Evolutionary conservation across 768 basidiomycete genomes (phyloP), one percentile per base, ranked within the genome.

Genomic region (Erythrobasidium yunnanense): DNA sequence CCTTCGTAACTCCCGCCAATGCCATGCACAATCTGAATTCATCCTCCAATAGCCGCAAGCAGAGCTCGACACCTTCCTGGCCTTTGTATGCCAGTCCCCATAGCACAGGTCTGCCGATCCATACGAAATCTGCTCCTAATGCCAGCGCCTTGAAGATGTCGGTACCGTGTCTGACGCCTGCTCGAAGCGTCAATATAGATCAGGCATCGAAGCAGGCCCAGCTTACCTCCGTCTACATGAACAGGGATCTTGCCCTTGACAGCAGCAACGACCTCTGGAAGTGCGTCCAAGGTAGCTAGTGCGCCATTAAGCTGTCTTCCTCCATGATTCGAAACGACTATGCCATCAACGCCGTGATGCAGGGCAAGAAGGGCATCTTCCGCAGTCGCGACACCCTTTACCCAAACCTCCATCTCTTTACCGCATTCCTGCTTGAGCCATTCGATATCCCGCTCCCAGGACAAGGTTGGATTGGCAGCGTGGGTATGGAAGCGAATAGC

Each of bases 251-350:
- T 46, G 18, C 69, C 58, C 8, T 63, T 56, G 4, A 70, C 66
- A 0, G 71, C 73, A 0, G 69, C 71, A 20, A 68, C 71, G 0
- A 70, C 55, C 29, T 73, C 73, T 30, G 72, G 75, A 33, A 69
- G 73, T 32, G 68, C 75, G 70, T 69, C 76, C 54, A 68, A 69
- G 23, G 53, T 70, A 66, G 53, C 70, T 56, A 69, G 66, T 4
- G 69, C 68, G 50, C 72, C 74, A 27, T 75, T 73, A 27, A 75
- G 70, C 20, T 70, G 71, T 0, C 81, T 75, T 32, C 88, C 92
- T 62, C 92, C 92, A 71, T 96, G 92, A 70, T 96, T 96, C 0
- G 87, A 88, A 7, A 96, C 77, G 63, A 92, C 79, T 68, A 96
- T 89, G 3, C 87, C 92, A 65, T 92, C 85, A 18, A 88, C 85